Conservation (phyloP, 2,329 filamentous ascomycete genomes). For the Fonsecaea multimorphosa region DNA sequence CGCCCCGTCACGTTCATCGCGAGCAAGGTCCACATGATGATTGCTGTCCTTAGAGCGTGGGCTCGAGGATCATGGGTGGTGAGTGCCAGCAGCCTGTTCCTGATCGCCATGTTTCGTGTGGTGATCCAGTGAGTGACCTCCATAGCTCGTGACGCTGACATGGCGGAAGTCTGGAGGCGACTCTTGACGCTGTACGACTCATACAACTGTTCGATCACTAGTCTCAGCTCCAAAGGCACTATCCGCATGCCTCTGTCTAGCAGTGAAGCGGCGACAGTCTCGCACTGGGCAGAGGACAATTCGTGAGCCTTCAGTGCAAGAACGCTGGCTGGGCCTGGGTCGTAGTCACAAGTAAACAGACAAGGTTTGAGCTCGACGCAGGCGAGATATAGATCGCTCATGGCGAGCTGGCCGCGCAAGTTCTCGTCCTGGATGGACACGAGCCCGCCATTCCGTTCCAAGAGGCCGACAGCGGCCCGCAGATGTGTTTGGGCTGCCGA, state of each 20-base stretch:
- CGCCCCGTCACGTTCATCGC: conserved; percentile 23
- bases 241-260: neutral
- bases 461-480: conserved; percentile 17
- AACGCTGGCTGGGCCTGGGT: conserved; percentile 7
- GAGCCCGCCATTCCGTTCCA: conserved; percentile 6
- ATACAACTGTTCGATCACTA: conserved; percentile 5
- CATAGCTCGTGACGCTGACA: conserved; percentile 14
- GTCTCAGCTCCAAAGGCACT: neutral
- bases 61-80: neutral
- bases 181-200: conserved; percentile 14
- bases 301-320: conserved; percentile 7
- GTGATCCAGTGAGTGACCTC: conserved; percentile 27
- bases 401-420: conserved; percentile 18
- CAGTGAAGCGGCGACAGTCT: neutral
- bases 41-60: conserved; percentile 8
- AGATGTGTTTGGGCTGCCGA: conserved; percentile 19
- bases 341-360: conserved; percentile 8
- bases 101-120: conserved; percentile 26
- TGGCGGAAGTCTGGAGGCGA: conserved; percentile 5
- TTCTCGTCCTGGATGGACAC: conserved; percentile 14
- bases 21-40: conserved; percentile 22
- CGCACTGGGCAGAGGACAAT: neutral
- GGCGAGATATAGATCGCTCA: conserved; percentile 24
- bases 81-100: conserved; percentile 16
- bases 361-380: conserved; percentile 22